Evolutionary conservation across 257 asterid species (phyloP).

Genomic region (Prunella vulgaris): DNA sequence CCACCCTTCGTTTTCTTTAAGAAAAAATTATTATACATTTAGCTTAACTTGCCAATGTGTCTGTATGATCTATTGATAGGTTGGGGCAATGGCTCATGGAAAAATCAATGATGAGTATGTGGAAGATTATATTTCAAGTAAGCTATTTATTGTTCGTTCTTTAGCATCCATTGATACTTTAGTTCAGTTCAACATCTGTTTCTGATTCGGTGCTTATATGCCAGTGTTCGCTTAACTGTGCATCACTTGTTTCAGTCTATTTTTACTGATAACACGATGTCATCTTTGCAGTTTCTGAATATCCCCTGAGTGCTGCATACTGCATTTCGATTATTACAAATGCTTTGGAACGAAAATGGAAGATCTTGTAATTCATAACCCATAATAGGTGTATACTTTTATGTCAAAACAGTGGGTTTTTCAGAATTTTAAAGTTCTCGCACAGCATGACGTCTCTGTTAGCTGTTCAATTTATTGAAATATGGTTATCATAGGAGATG

Average conservation of each 20-base stretch:
- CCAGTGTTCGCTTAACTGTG: too few species aligned
- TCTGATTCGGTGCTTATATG: too few species aligned
- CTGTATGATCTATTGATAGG: conserved; percentile 35
- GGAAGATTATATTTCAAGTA: conserved; percentile 78
- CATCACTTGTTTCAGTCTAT: not conserved
- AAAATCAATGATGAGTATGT: conserved; percentile 69
- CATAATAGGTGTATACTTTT: not conserved
- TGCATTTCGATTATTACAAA: conserved; percentile 71
- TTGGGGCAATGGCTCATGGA: conserved; percentile 97
- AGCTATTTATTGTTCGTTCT: conserved; percentile 16
- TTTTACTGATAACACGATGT: conserved; percentile 10
- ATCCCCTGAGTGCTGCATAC: conserved; percentile 83
- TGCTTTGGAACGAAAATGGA: conserved; percentile 73
- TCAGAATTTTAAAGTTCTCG: not conserved
- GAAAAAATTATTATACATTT: not conserved
- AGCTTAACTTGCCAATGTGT: not conserved
- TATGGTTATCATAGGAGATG: not conserved
- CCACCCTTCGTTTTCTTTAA: not conserved
- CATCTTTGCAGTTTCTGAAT: conserved; percentile 74
- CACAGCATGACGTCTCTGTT: not conserved
- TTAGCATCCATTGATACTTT: not conserved
- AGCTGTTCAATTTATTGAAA: not conserved
- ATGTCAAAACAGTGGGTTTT: not conserved
- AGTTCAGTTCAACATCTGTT: too few species aligned
- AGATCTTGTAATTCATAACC: conserved; percentile 41